Evolutionary conservation across 306 rosid species (phyloP), one percentile per base, ranked within the genome.

Genomic region (Abrus precatorius): DNA sequence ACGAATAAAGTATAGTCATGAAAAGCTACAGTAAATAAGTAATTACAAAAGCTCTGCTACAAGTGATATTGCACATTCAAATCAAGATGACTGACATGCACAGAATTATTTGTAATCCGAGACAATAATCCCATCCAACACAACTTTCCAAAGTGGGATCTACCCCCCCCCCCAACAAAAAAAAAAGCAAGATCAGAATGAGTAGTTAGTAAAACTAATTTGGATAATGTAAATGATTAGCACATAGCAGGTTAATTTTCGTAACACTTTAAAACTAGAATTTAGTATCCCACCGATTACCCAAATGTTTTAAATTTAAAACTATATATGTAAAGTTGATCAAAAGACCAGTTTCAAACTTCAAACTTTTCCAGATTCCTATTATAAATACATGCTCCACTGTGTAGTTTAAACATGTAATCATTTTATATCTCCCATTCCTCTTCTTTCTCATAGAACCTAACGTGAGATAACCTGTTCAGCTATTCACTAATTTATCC

Each of bases 1-100:
- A 47, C 55, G 54, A 80, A 84, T 62, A 49, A 76, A 49, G 64
- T 14, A 66, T 56, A 79, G 64, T 77, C 45, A 78, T 45, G 78
- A 72, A 56, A 84, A 74, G 53, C 63, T 53, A 71, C 8, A 34
- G 53, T 69, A 47, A 72, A 70, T 64, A 83, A 52, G 47, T 29
- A 70, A 54, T 36, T 48, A 30, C 32, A 66, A 73, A 5, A 74
- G 33, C 10, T 70, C 43, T 80, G 30, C 44, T 34, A 54, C 11
- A 83, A 49, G 36, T 28, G 56, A 61, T 30, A 73, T 52, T 50
- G 69, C 65, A 67, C 62, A 34, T 34, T 34, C 33, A 76, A 77
- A 76, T 54, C 20, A 44, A 47, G 57, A 76, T 12, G 53, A 53
- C 61, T 59, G 43, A 60, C 14, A 32, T 9, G 27, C 9, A 54